phyloP scores from a whole-genome alignment of 768 basidiomycete genomes.

The Nidularia pulvinata region DNA sequence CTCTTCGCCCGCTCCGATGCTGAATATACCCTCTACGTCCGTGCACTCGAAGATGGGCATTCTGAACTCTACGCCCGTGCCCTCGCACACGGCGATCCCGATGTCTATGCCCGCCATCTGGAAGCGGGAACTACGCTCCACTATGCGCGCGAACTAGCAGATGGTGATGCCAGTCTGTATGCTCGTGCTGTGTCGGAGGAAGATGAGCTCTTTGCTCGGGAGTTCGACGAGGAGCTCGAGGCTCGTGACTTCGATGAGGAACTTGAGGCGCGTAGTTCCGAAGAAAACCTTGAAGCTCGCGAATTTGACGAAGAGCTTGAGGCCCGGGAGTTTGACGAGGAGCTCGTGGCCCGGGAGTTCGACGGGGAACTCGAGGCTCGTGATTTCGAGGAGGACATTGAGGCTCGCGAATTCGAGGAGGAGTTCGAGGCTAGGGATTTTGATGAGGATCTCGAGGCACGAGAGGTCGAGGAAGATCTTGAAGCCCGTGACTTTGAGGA shows the following conservation, averaged over 20 bases:
- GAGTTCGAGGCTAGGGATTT: too few relatives aligned
- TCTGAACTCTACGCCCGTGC: too few relatives aligned
- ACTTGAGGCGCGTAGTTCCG: neutral
- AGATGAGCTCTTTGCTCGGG: neutral
- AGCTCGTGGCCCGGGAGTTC: neutral
- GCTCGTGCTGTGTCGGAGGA: too few relatives aligned
- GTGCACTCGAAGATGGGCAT: too few relatives aligned
- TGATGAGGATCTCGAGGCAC: neutral
- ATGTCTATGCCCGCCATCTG: too few relatives aligned
- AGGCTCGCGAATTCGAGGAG: constrained; percentile 1
- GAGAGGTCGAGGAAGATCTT: neutral
- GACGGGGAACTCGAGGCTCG: constrained; percentile 1
- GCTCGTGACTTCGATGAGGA: neutral
- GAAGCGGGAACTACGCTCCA: too few relatives aligned
- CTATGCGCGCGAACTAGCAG: too few relatives aligned
- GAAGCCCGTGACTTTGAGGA: constrained; percentile 7
- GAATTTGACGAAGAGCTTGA: constrained; percentile 11
- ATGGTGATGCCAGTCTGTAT: too few relatives aligned
- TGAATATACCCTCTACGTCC: too few relatives aligned
- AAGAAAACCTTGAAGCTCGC: neutral
- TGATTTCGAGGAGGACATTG: neutral
- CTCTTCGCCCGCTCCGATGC: too few relatives aligned
- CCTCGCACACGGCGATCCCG: too few relatives aligned
- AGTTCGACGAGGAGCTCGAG: constrained; percentile 11
- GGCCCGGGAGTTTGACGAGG: constrained; percentile 4